Conservation (phyloP, 345 rosid species). For the Syzygium aromaticum region DNA sequence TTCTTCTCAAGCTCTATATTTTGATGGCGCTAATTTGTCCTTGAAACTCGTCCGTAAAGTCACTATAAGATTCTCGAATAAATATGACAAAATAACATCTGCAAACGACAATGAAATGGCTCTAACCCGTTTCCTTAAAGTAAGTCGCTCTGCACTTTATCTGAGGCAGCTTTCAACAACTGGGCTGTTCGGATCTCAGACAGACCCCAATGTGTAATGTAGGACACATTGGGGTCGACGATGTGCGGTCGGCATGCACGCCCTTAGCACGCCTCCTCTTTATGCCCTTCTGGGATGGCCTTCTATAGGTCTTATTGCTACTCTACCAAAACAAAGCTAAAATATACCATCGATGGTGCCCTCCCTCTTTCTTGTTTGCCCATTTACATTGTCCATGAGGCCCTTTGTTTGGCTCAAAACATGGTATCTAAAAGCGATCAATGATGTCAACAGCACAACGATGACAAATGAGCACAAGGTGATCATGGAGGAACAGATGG, state of each 20-base stretch:
- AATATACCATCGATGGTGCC: background rate
- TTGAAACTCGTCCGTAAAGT: too few relatives aligned
- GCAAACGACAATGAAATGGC: accelerated
- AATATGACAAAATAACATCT: too few relatives aligned
- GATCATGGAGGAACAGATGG: background rate
- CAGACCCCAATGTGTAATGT: background rate
- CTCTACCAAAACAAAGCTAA: background rate
- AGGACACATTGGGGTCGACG: background rate
- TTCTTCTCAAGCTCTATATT: background rate
- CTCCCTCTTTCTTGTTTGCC: background rate
- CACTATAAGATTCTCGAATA: too few relatives aligned
- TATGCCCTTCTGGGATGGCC: background rate
- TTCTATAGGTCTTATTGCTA: background rate
- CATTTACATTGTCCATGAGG: background rate
- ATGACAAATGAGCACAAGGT: background rate
- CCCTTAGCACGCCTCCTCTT: background rate
- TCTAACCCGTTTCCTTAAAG: background rate
- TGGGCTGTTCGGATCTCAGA: background rate
- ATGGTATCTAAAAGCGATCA: background rate
- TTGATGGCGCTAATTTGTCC: background rate
- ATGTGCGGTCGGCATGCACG: background rate
- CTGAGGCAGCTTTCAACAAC: background rate
- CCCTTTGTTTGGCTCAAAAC: background rate
- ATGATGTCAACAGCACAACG: background rate
- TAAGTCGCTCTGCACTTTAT: background rate